These are phyloP conservation scores for Acacia melanoxylon DNA, from an alignment of 306 rosid species.

Conservation along the genomic window DNA sequence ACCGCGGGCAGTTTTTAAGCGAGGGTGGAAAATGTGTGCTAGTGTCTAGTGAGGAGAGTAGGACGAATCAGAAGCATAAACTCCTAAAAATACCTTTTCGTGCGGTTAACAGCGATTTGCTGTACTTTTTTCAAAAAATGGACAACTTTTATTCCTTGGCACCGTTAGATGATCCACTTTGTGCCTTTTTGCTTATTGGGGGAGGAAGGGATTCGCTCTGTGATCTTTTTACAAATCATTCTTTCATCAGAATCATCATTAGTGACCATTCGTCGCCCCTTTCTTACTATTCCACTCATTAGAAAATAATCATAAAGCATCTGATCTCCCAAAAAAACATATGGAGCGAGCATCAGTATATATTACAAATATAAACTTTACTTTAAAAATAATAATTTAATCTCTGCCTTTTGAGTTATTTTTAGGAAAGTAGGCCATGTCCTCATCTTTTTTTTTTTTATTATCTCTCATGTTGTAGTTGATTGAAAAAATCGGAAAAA, in stretches of 20 bases:
- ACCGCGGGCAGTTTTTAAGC: not conserved
- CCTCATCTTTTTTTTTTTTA: no score
- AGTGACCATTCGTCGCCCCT: constrained; percentile 1
- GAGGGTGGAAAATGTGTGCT: not conserved
- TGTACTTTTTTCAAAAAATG: not conserved
- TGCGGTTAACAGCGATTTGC: not conserved
- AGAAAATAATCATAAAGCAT: not conserved
- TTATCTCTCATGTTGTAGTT: no score
- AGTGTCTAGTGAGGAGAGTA: not conserved
- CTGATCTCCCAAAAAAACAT: not conserved
- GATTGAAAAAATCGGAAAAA: no score
- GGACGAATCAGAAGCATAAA: not conserved
- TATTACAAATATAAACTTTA: not conserved
- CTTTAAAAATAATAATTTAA: no score
- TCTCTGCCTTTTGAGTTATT: not conserved
- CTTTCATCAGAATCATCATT: constrained; percentile 21
- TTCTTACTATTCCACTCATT: not conserved
- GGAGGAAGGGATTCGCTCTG: not conserved
- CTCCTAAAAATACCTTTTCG: not conserved
- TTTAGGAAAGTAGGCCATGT: no score
- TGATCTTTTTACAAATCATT: not conserved
- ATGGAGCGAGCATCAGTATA: not conserved
- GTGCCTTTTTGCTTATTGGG: constrained; percentile 16
- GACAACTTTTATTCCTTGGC: not conserved
- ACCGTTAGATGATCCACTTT: not conserved